These are phyloP conservation scores for Skeletonema costatum DNA, from an alignment of 108 stramenopile species.

Conservation along the genomic window DNA sequence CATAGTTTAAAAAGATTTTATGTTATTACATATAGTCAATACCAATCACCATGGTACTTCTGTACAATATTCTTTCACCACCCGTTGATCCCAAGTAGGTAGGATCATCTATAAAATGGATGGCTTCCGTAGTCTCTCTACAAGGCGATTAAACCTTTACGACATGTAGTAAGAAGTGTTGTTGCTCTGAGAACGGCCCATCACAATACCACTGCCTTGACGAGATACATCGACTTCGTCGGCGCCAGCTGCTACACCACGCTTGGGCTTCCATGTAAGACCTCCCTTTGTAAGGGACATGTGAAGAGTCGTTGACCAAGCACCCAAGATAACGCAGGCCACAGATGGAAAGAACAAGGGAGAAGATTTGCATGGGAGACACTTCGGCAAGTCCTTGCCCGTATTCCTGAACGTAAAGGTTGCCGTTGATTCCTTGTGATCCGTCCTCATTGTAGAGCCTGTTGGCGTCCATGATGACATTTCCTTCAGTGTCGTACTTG, in stretches of 20 bases:
- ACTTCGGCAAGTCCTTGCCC: constrained; percentile 24
- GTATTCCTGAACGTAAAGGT: constrained; percentile 22
- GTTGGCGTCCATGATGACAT: constrained; percentile 49
- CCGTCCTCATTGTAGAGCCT: constrained; percentile 7
- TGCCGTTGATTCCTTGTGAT: constrained; percentile 5
- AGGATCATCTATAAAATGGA: background rate
- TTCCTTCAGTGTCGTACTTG: constrained; percentile 77
- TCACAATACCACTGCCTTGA: constrained; percentile 5
- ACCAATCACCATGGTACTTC: too few species aligned
- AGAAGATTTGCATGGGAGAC: constrained; percentile 33
- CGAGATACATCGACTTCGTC: background rate
- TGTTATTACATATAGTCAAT: too few species aligned
- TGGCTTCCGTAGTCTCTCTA: background rate
- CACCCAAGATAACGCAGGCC: constrained; percentile 19
- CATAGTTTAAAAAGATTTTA: too few species aligned
- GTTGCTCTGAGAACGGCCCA: constrained; percentile 24
- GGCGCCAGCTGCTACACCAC: background rate
- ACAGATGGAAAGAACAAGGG: constrained; percentile 13
- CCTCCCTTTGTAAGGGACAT: constrained; percentile 16
- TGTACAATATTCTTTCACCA: too few species aligned
- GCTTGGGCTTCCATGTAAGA: constrained; percentile 36
- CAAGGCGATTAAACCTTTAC: background rate
- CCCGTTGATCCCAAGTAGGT: too few species aligned
- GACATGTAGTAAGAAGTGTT: constrained; percentile 37
- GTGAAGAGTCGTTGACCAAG: constrained; percentile 21